phyloP scores from a whole-genome alignment of 441 rosid species.

The Bruguiera hainesii region DNA sequence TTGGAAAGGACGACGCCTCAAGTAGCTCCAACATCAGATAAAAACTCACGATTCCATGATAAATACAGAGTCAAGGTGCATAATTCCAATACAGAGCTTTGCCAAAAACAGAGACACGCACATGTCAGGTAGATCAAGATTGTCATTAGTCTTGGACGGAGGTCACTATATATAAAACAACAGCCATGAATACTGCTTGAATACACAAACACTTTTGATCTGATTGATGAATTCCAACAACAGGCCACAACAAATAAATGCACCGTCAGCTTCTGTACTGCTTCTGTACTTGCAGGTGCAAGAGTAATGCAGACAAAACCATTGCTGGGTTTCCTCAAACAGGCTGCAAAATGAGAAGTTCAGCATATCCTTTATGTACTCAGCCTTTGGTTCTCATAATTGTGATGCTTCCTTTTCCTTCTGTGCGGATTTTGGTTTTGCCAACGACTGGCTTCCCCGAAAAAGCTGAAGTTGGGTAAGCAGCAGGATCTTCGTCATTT shows the following conservation, averaged over 20 bases:
- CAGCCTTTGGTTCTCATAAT: constrained; percentile 92
- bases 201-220: constrained; percentile 26
- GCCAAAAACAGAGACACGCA: background rate
- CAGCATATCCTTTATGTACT: constrained; percentile 14
- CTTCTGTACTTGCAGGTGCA: constrained; percentile 25
- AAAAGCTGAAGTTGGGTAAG: constrained; percentile 85
- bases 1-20: too few relatives aligned
- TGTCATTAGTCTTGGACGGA: constrained; percentile 13
- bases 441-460: constrained; percentile 98
- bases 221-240: constrained; percentile 24
- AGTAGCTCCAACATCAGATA: too few relatives aligned
- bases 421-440: constrained; percentile 88
- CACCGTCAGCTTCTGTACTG: constrained; percentile 2
- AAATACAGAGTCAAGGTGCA: constrained; percentile 6
- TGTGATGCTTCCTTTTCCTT: constrained; percentile 97
- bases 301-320: constrained; percentile 19
- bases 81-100: background rate
- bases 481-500: constrained; percentile 44
- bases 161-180: constrained; percentile 20
- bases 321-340: constrained; percentile 16
- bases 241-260: constrained; percentile 6
- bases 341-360: constrained; percentile 22
- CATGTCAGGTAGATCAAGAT: constrained; percentile 14
- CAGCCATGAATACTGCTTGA: constrained; percentile 22
- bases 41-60: background rate